phyloP scores from a whole-genome alignment of 139 green algal species.

The Limnomonas spitsbergensis region DNA sequence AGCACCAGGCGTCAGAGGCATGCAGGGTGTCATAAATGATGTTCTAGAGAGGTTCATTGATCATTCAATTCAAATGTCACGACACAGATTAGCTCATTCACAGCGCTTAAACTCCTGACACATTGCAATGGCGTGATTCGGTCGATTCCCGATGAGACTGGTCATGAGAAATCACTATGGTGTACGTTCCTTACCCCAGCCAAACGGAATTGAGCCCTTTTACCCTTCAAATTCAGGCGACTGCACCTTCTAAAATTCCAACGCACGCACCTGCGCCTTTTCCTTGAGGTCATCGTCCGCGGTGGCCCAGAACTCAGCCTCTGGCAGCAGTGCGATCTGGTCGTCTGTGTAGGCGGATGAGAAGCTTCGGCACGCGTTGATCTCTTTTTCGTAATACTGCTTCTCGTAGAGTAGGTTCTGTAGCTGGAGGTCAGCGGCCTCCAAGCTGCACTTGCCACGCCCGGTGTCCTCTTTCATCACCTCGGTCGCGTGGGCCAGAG shows the following conservation, averaged over 20 bases:
- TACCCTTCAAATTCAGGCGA: no score
- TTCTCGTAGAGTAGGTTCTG: slow-evolving; percentile 73
- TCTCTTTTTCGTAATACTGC: slow-evolving; percentile 74
- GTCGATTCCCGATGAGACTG: no score
- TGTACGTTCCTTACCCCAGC: neutral
- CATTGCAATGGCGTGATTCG: no score
- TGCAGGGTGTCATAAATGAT: no score
- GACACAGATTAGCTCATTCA: no score
- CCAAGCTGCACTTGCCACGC: slow-evolving; percentile 52
- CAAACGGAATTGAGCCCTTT: neutral
- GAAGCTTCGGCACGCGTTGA: slow-evolving; percentile 58
- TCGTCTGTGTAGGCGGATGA: slow-evolving; percentile 49
- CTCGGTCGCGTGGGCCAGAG: slow-evolving; percentile 30
- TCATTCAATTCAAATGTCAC: no score
- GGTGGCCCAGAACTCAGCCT: slow-evolving; percentile 45
- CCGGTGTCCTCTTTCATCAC: slow-evolving; percentile 49
- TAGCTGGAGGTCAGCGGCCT: slow-evolving; percentile 53
- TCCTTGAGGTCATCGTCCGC: slow-evolving; percentile 9
- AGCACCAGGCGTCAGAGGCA: no score
- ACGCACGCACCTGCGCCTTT: slow-evolving; percentile 1
- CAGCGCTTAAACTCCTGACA: no score
- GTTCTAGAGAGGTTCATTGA: no score
- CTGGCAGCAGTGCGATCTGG: slow-evolving; percentile 50
- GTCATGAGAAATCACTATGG: no score
- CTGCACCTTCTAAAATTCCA: no score